phyloP scores from a whole-genome alignment of 31 red algal species.

The Porphyra umbilicalis region DNA sequence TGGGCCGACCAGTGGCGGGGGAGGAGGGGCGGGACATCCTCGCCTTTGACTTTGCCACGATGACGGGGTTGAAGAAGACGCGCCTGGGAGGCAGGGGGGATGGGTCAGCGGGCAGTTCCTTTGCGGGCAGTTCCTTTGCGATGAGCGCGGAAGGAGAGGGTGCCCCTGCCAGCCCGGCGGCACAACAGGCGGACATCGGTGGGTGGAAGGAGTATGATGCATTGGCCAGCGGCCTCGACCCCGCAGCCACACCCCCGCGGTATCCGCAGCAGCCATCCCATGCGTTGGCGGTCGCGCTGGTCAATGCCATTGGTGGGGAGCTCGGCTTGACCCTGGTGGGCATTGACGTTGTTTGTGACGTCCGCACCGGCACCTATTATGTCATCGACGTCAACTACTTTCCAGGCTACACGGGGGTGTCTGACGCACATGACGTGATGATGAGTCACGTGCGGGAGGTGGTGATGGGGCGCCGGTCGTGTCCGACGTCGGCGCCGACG shows the following conservation, averaged over 20 bases:
- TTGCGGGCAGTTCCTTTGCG: background rate
- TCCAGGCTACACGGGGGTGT: conserved; percentile 45
- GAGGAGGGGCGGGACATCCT: conserved; percentile 5
- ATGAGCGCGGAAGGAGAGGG: background rate
- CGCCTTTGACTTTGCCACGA: conserved; percentile 22
- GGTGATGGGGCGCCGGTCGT: conserved; percentile 1
- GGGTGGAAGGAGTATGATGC: too few relatives aligned
- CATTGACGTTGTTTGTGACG: conserved; percentile 49
- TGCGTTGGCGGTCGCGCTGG: conserved; percentile 5
- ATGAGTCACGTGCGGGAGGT: conserved; percentile 16
- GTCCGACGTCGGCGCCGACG: background rate
- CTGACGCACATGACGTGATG: conserved; percentile 24
- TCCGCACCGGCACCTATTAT: conserved; percentile 3
- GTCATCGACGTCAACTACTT: conserved; percentile 77
- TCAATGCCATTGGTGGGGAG: conserved; percentile 6
- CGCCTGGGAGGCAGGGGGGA: background rate
- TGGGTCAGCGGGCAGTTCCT: background rate
- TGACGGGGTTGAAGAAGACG: background rate
- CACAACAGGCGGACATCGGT: background rate
- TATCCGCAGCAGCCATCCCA: background rate
- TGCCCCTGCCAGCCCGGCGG: too few relatives aligned
- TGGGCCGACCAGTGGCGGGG: background rate
- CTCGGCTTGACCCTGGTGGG: conserved; percentile 43
- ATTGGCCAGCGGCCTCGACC: background rate
- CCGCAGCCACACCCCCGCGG: background rate